phyloP scores from a whole-genome alignment of 2,329 filamentous ascomycete species.

The Epichloe typhina region DNA sequence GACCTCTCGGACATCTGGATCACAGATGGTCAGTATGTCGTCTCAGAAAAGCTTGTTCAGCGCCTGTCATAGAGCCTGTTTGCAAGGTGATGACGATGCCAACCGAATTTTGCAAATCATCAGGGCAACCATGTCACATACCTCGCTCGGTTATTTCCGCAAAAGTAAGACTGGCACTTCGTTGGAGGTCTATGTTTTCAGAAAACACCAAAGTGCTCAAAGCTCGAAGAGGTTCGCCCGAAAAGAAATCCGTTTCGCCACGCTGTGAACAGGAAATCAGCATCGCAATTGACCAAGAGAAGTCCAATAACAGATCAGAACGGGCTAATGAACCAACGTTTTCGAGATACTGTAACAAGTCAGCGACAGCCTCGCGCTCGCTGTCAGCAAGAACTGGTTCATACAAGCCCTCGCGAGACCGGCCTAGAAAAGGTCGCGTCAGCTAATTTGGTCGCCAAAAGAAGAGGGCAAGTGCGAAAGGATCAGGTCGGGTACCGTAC shows the following conservation, averaged over 20 bases:
- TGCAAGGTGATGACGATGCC: background rate
- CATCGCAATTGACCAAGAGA: background rate
- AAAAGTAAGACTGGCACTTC: slow-evolving; percentile 95
- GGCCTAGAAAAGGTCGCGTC: slow-evolving; percentile 35
- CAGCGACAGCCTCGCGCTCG: slow-evolving; percentile 92
- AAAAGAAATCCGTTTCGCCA: slow-evolving; percentile 96
- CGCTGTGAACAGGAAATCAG: slow-evolving; percentile 41
- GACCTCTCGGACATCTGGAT: slow-evolving; percentile 84
- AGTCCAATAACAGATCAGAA: background rate
- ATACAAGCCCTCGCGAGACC: slow-evolving; percentile 68
- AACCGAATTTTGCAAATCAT: background rate
- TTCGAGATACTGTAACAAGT: slow-evolving; percentile 88
- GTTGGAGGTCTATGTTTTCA: slow-evolving; percentile 94
- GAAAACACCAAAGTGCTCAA: slow-evolving; percentile 95
- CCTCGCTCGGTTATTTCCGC: slow-evolving; percentile 98
- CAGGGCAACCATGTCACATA: slow-evolving; percentile 29
- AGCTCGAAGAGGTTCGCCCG: slow-evolving; percentile 83
- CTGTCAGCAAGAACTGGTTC: slow-evolving; percentile 86
- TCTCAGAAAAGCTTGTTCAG: background rate
- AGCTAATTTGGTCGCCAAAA: slow-evolving; percentile 10
- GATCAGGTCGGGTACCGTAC: slow-evolving; percentile 18
- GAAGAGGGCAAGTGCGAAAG: slow-evolving; percentile 3
- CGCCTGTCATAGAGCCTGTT: too few species aligned
- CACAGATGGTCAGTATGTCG: slow-evolving; percentile 1
- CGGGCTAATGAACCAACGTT: slow-evolving; percentile 51